Evolutionary conservation across 2,329 filamentous ascomycete species (phyloP).

Genomic region (Orbilia blumenaviensis): DNA sequence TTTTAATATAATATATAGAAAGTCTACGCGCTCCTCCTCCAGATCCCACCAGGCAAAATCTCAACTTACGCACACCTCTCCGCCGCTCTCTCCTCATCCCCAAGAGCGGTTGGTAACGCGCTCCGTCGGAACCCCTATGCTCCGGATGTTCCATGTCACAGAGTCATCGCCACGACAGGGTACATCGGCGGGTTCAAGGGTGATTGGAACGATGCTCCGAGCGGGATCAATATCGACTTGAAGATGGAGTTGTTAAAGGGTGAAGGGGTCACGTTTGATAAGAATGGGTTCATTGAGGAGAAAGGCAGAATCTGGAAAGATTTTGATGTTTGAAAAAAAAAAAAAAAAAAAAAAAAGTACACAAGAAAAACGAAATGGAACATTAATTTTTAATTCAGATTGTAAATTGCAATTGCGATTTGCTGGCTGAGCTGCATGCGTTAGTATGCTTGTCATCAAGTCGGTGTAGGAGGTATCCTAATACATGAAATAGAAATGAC

Average conservation of each 20-base stretch:
- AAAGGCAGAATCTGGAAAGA: conserved; percentile 62
- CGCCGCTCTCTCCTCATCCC: conserved; percentile 73
- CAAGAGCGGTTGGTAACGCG: conserved; percentile 79
- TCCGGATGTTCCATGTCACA: conserved; percentile 81
- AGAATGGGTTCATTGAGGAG: conserved; percentile 69
- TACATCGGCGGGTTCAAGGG: conserved; percentile 76
- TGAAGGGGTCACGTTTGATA: conserved; percentile 74
- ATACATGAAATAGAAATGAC: not conserved
- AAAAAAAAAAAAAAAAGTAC: not conserved
- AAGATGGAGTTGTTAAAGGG: conserved; percentile 70
- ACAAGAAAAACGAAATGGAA: not conserved
- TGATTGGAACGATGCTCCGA: conserved; percentile 70
- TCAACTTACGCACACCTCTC: conserved; percentile 81
- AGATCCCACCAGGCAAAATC: conserved; percentile 78
- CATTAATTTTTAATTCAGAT: too few species aligned
- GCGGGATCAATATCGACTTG: conserved; percentile 71
- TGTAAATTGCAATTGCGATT: too few species aligned
- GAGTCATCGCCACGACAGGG: conserved; percentile 78
- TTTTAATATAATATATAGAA: conserved; percentile 42
- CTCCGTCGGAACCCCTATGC: conserved; percentile 80
- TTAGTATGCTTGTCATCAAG: too few species aligned
- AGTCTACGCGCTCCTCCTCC: conserved; percentile 77
- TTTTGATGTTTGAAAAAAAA: conserved; percentile 59
- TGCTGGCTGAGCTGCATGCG: not conserved
- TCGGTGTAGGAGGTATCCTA: conserved; percentile 40